Conservation (phyloP, 2,329 filamentous ascomycete genomes). For the Blastomyces gilchristii region DNA sequence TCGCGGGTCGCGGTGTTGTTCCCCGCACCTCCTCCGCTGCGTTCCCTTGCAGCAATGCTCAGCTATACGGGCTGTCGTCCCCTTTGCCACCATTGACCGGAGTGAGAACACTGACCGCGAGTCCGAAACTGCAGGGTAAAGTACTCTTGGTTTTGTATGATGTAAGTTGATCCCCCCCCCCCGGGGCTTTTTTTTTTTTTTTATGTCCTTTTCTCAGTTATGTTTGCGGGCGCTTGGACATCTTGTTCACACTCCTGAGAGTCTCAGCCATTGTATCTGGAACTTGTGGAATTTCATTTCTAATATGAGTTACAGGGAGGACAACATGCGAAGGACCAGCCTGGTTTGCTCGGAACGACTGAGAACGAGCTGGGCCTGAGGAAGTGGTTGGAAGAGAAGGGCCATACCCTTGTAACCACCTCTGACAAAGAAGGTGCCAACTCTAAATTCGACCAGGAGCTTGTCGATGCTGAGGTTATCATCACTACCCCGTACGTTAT, state of each 20-base stretch:
- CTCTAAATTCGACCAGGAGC: slow-evolving; percentile 89
- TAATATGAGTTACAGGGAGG: slow-evolving; percentile 44
- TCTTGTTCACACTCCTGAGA: background rate
- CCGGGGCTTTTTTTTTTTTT: background rate
- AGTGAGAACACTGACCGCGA: slow-evolving; percentile 53
- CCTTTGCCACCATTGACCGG: slow-evolving; percentile 38
- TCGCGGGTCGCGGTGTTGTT: too few relatives aligned
- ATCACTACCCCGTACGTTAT: slow-evolving; percentile 81
- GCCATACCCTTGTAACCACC: slow-evolving; percentile 92
- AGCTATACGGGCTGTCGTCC: slow-evolving; percentile 27
- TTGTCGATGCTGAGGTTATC: slow-evolving; percentile 95
- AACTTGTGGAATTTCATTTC: background rate
- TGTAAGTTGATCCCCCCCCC: slow-evolving; percentile 42
- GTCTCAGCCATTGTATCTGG: slow-evolving; percentile 7
- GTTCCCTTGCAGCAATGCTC: slow-evolving; percentile 7
- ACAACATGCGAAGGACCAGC: slow-evolving; percentile 80
- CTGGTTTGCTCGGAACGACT: slow-evolving; percentile 81
- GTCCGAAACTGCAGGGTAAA: slow-evolving; percentile 73
- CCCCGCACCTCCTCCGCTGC: slow-evolving; percentile 31
- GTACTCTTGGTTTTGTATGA: slow-evolving; percentile 92
- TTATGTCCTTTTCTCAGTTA: background rate
- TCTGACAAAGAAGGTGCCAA: slow-evolving; percentile 93
- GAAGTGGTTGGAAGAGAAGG: slow-evolving; percentile 95
- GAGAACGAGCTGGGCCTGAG: slow-evolving; percentile 97
- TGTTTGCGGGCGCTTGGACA: background rate